A percentile compares a stretch with the other conserved stretches of the same genome.
Conservation (phyloP, 225 moss, liverwort and hornwort species). For the Straminergon stramineum region DNA sequence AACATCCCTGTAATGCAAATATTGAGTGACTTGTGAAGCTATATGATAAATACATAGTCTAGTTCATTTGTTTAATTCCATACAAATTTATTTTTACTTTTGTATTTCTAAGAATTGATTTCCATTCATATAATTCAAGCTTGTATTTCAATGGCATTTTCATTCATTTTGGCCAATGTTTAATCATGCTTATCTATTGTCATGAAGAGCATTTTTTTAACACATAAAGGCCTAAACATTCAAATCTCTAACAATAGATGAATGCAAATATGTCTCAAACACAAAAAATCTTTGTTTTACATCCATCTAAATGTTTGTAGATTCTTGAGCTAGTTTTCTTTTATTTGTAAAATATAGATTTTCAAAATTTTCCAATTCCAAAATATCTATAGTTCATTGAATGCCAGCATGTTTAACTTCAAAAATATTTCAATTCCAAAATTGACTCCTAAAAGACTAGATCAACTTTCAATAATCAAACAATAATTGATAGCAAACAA, state of each 20-base stretch:
- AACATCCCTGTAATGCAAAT: not conserved
- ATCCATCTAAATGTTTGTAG: not conserved
- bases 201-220: fast-evolving
- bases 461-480: not conserved
- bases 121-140: not conserved
- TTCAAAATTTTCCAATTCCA: fast-evolving
- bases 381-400: too few relatives aligned
- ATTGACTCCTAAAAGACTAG: not conserved
- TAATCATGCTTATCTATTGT: not conserved
- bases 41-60: not conserved
- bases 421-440: not conserved
- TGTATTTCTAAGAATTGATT: not conserved
- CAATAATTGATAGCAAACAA: not conserved
- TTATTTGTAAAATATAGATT: not conserved
- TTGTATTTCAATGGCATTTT: not conserved
- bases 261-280: not conserved
- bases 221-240: not conserved
- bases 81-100: too few relatives aligned
- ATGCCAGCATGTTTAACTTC: not conserved
- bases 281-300: not conserved
- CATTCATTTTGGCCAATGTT: not conserved
- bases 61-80: not conserved
- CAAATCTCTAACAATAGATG: not conserved
- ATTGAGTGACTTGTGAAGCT: not conserved
- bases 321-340: not conserved